Conservation (phyloP, 768 basidiomycete species). For the Auricularia cornea region DNA sequence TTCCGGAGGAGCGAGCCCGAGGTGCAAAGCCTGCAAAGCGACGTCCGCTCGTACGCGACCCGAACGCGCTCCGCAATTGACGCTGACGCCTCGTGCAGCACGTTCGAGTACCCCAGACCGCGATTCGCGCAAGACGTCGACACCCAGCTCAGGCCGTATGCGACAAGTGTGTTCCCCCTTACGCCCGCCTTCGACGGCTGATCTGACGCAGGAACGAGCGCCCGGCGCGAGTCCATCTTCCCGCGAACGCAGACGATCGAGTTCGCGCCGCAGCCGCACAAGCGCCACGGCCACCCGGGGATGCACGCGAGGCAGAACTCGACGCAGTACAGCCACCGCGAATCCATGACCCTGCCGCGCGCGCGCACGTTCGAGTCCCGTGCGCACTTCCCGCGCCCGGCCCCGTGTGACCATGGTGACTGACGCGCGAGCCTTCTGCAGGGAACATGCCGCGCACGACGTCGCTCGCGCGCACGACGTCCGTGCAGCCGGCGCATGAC, state of each 20-base stretch:
- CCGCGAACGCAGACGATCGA: constrained; percentile 43
- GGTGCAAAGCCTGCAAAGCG: neutral
- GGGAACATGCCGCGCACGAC: neutral
- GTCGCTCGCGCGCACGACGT: neutral
- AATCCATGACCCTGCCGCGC: constrained; percentile 1
- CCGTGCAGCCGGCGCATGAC: constrained; percentile 7
- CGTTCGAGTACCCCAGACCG: neutral
- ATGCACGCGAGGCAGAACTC: constrained; percentile 11
- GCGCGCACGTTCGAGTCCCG: neutral
- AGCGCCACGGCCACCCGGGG: constrained; percentile 14
- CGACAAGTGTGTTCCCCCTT: too few relatives aligned
- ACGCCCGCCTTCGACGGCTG: neutral
- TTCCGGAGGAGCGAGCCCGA: neutral
- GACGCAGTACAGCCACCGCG: neutral
- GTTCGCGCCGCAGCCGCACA: constrained; percentile 34
- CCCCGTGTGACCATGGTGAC: too few relatives aligned
- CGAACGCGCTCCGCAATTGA: neutral
- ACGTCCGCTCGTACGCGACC: neutral
- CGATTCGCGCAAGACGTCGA: neutral
- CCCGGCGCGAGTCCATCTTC: constrained; percentile 10
- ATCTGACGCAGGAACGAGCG: constrained; percentile 1
- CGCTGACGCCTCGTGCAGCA: neutral
- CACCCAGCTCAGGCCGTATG: neutral
- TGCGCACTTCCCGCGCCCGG: neutral
- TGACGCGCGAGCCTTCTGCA: too few relatives aligned